These are phyloP conservation scores for Fraxinus albicans DNA, from an alignment of 305 asterid genomes.

Conservation along the genomic window DNA sequence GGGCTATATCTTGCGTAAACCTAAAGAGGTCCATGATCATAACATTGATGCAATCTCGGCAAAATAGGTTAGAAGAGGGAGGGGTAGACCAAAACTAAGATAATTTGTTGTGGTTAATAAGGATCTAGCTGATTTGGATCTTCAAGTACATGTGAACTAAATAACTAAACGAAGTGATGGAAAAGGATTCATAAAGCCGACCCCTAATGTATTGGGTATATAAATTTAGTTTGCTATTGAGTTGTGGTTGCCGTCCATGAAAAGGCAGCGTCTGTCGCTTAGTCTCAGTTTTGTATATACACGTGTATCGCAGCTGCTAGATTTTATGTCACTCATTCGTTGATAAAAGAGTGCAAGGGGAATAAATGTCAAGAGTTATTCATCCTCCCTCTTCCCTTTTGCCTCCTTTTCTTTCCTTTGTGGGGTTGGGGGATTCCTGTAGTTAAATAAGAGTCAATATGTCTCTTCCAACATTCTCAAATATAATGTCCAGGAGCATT, in stretches of 20 bases:
- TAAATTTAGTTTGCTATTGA: background rate
- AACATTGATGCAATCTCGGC: background rate
- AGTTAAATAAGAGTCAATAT: background rate
- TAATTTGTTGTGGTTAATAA: background rate
- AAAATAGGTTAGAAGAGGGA: background rate
- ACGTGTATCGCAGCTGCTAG: background rate
- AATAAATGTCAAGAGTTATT: background rate
- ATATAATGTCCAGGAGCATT: background rate
- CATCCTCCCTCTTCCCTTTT: background rate
- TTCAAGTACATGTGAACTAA: background rate
- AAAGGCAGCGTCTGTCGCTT: background rate
- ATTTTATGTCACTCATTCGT: background rate
- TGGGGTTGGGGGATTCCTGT: background rate
- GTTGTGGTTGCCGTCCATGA: background rate
- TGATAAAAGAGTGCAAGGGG: background rate
- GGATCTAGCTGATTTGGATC: background rate
- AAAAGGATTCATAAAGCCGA: background rate
- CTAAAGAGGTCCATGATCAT: background rate
- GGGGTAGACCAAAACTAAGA: background rate
- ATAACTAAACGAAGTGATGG: background rate
- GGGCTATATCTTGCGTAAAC: background rate
- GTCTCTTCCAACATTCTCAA: background rate
- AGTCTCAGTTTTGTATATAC: background rate
- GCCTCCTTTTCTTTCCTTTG: background rate
- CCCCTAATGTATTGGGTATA: background rate